Base-by-base conservation (phyloP, 2,329 filamentous ascomycete species). In the Cladosporium austrohemisphaericum region DNA sequence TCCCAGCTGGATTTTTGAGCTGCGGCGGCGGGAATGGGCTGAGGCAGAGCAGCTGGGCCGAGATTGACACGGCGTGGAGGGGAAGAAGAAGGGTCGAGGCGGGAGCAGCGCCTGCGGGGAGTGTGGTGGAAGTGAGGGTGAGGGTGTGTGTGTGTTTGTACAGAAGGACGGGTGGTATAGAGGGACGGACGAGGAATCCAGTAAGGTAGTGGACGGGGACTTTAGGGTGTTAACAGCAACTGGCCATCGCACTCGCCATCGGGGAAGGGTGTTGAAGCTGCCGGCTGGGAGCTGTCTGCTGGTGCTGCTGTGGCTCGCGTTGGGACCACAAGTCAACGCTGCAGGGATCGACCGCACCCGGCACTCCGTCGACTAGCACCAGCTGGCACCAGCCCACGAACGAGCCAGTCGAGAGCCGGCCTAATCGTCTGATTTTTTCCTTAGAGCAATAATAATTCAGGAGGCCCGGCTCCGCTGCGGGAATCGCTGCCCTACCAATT, bases 361-460 rank as follows among this genome's bases (percentile, higher is more conserved):
- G n/a, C n/a, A n/a, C n/a, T n/a, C n/a, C n/a, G n/a, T n/a, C n/a
- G n/a, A n/a, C n/a, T n/a, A n/a, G n/a, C n/a, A n/a, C n/a, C n/a
- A n/a, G n/a, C n/a, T n/a, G n/a, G n/a, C n/a, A n/a, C n/a, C 37
- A 40, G 37, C 37, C 37, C 37, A 40, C 23, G 16, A 31, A 13
- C 38, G 38, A 41, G 20, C 38, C 38, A 41, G 23, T 41, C 38
- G 23, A 41, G 14, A n/a, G 25, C 38, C 23, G 38, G 25, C 14
- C 23, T 28, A 31, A 41, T 41, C 38, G 38, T 41, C 26, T 41
- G 38, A 41, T 41, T 41, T 41, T 26, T 41, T 41, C 31, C 38
- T 14, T 18, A n/a, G n/a, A 5, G 13, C 3, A 4, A 7, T 16
- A 20, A 16, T 13, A 18, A 13, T 14, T 14, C 10, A 41, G 38